Base-by-base conservation (phyloP, 148 eudicot genomes). In the Diospyros lotus region DNA sequence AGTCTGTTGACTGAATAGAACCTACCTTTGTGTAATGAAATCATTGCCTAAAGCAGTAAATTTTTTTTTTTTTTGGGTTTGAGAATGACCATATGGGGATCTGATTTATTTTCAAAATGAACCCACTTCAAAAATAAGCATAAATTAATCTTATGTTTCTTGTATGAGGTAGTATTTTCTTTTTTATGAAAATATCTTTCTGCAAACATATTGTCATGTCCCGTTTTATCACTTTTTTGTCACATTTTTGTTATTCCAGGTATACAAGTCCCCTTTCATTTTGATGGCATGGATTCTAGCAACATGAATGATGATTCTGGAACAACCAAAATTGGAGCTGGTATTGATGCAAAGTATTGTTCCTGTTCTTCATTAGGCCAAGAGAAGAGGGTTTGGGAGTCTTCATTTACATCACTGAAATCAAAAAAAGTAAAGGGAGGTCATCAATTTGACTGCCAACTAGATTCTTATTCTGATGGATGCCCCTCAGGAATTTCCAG, bases 351-450 rank as follows among this genome's bases (percentile, higher is more conserved):
- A 38, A 84, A 80, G 17, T 64, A 58, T 18, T 80, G 82, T 68
- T 79, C 87, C 5, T 85, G 85, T 75, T 84, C 88, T 74, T 76
- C 80, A 60, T 72, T 44, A 39, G 77, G 80, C 78, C 73, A 69
- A 62, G 89, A 88, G 78, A 88, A 86, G 79, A 87, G 84, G 80
- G 76, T 78, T 45, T 93, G 97, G 90, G 89, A 89, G 81, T 75
- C 89, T 76, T 88, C 94, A 6, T 80, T 69, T 45, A 89, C 91
- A 46, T 91, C 97, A 40, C 75, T 93, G 67, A 89, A 89, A 63
- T 91, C 97, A 61, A 93, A 93, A 77, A 91, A 91, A 86, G 87
- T 93, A 64, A 93, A 88, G 82, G 98, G 94, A 44, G 72, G 91
- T 67, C 89, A 85, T 79, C 74, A 80, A 76, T 59, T 62, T 75